Evolutionary conservation across 805 yeast genomes (phyloP), one percentile per base, ranked within the genome.

Genomic region (Grigorovia yakushimaensis): DNA sequence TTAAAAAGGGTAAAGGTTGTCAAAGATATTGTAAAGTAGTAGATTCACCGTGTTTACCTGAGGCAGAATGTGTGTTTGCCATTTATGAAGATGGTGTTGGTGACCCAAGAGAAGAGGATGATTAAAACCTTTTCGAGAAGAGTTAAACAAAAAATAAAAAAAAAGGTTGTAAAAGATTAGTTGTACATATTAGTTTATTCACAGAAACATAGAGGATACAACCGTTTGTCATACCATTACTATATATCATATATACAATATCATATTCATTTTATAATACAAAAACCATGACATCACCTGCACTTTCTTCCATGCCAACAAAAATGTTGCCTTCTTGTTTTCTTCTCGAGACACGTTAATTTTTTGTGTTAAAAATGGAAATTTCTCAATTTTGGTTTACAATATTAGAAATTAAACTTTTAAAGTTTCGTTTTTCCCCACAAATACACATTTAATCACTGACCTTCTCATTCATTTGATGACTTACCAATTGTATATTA

Each of bases 81-180:
- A 87, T 93, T 52, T 93, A 89, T 62, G 96, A 88, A 64, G 96
- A 91, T 58, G 98, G 98, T 51, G 82, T 93, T 53, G 96, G 95
- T 48, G 98, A 93, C 69, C 97, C 98, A 44, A 79, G 82, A 54
- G 87, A 84, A 18, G 93, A 84, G 44, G 91, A 82, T 47, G 74
- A 70, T 45, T 69, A 61, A 23, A 11, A 30, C 6, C 20, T 3
- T 15, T 35, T n/a, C n/a, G n/a, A n/a, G n/a, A n/a, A n/a, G n/a
- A n/a, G n/a, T n/a, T n/a, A n/a, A n/a, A n/a, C n/a, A n/a, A n/a
- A n/a, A n/a, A n/a, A n/a, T n/a, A n/a, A n/a, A n/a, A n/a, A n/a
- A n/a, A n/a, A n/a, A n/a, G n/a, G n/a, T n/a, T n/a, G n/a, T n/a
- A n/a, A n/a, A n/a, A n/a, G n/a, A n/a, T 27, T 27, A 27, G 13